Evolutionary conservation across 2,329 filamentous ascomycete species (phyloP).

Genomic region (Penicillium italicum): DNA sequence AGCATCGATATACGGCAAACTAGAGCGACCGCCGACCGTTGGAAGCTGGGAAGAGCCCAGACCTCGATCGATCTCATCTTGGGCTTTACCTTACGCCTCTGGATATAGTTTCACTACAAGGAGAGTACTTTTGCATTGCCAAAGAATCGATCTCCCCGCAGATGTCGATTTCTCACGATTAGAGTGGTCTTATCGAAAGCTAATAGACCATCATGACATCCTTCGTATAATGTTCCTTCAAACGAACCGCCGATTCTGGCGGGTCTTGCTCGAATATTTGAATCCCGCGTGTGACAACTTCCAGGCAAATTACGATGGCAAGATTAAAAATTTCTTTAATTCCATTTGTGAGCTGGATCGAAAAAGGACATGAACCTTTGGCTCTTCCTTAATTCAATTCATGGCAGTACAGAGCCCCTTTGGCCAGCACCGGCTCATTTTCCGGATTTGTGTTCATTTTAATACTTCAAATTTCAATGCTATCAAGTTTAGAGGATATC

Average conservation of each 20-base stretch:
- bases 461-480: not conserved
- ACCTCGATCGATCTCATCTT: slow-evolving; percentile 43
- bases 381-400: not conserved
- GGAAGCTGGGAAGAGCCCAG: slow-evolving; percentile 34
- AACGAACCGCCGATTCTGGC: not conserved
- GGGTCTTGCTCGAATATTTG: not conserved
- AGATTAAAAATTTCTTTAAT: not conserved
- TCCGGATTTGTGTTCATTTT: not conserved
- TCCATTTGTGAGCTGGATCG: not conserved
- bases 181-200: not conserved
- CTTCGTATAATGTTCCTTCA: not conserved
- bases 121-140: no score
- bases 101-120: slow-evolving; percentile 53
- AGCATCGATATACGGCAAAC: slow-evolving; percentile 39
- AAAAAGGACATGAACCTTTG: not conserved
- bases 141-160: not conserved
- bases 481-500: not conserved
- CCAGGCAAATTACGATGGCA: not conserved
- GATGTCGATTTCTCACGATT: not conserved
- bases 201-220: not conserved
- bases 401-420: not conserved
- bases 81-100: slow-evolving; percentile 50
- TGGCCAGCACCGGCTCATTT: not conserved
- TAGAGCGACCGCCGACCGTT: slow-evolving; percentile 37
- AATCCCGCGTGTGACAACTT: not conserved